Evolutionary conservation across 1,284 basidiomycete species (phyloP).

Genomic region (Tylopilus sp.): DNA sequence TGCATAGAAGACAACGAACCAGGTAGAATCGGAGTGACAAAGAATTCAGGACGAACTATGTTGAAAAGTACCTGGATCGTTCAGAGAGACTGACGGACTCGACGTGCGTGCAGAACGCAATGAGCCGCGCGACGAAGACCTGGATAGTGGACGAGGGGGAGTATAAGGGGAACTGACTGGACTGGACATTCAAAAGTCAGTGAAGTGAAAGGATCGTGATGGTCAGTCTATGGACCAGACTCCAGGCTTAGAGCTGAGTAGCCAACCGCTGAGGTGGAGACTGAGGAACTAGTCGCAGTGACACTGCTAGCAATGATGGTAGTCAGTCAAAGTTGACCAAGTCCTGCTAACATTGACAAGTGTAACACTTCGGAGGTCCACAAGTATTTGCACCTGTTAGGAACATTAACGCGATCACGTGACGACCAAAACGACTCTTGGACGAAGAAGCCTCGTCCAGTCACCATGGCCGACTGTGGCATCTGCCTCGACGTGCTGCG

Average conservation of each 20-base stretch:
- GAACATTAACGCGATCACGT: constrained; percentile 30
- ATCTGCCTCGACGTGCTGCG: constrained; percentile 54
- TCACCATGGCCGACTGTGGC: constrained; percentile 46
- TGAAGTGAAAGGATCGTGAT: constrained; percentile 27
- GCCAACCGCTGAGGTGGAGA: constrained; percentile 5
- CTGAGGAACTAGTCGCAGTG: constrained; percentile 9
- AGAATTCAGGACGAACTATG: constrained; percentile 19
- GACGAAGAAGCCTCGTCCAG: background rate
- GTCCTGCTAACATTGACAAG: constrained; percentile 5
- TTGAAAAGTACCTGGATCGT: constrained; percentile 51
- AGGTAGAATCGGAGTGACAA: constrained; percentile 24
- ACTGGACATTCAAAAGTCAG: constrained; percentile 33
- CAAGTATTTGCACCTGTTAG: constrained; percentile 28
- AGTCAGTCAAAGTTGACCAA: background rate
- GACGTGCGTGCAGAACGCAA: constrained; percentile 45
- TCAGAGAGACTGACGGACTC: constrained; percentile 49
- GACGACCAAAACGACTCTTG: constrained; percentile 1
- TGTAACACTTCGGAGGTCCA: constrained; percentile 5
- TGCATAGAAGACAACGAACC: constrained; percentile 36
- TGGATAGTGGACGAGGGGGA: constrained; percentile 40
- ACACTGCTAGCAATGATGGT: constrained; percentile 2
- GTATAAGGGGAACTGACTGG: constrained; percentile 29
- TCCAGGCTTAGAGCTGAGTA: constrained; percentile 4
- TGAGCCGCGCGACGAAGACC: constrained; percentile 58
- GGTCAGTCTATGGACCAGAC: constrained; percentile 20